These are phyloP conservation scores for Encephalitozoon intestinalis DNA, from an alignment of 371 early-diverging fungal genomes.

Conservation along the genomic window DNA sequence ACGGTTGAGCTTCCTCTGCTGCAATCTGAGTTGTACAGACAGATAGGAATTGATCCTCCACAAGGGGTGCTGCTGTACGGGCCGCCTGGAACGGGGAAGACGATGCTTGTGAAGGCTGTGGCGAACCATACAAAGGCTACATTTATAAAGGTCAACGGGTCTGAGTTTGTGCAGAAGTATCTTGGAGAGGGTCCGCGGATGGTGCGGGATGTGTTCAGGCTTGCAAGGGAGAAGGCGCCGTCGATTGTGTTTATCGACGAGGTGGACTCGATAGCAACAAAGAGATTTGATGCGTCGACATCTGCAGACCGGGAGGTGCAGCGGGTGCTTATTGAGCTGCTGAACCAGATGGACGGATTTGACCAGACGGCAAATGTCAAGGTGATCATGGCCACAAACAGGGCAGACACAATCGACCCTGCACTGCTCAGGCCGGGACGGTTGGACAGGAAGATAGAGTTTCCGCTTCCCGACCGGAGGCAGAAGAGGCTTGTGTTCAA, in stretches of 20 bases:
- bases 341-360: conserved; percentile 99
- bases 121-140: conserved; percentile 74
- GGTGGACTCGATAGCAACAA: conserved; percentile 91
- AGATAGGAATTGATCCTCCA: conserved; percentile 88
- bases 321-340: conserved; percentile 89
- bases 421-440: conserved; percentile 88
- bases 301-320: conserved; percentile 99
- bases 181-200: conserved; percentile 77
- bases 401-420: conserved; percentile 92
- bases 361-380: conserved; percentile 96
- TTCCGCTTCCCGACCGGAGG: conserved; percentile 91
- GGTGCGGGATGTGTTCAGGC: conserved; percentile 62
- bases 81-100: conserved; percentile 97
- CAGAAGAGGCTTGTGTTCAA: conserved; percentile 95
- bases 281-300: conserved; percentile 97
- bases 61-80: conserved; percentile 86
- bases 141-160: conserved; percentile 77
- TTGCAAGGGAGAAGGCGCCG: conserved; percentile 71
- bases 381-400: conserved; percentile 98
- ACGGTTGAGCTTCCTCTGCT: conserved; percentile 91
- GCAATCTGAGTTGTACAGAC: conserved; percentile 84
- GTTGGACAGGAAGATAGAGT: conserved; percentile 82
- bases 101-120: conserved; percentile 93
- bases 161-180: conserved; percentile 82
- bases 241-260: conserved; percentile 94